Evolutionary conservation across 371 early-diverging fungal genomes (phyloP).

Genomic region (Mucor lusitanicus): DNA sequence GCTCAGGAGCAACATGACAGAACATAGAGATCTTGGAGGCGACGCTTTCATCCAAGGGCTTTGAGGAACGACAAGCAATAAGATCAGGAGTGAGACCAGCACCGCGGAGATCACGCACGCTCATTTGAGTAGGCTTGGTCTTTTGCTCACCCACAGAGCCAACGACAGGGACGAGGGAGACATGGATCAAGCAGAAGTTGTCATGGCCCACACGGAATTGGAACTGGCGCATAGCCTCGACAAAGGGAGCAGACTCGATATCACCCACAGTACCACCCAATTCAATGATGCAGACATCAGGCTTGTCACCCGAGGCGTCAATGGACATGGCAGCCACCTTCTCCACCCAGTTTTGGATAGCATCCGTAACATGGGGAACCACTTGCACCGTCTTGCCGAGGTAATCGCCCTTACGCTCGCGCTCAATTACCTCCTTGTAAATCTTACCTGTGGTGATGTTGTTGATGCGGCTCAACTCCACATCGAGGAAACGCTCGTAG

Average conservation of each 20-base stretch:
- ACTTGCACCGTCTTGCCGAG: constrained; percentile 99
- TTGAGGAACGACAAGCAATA: constrained; percentile 94
- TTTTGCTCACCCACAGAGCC: constrained; percentile 98
- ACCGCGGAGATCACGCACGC: constrained; percentile 93
- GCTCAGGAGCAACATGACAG: constrained; percentile 93
- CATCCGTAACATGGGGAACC: constrained; percentile 98
- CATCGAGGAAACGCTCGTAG: constrained; percentile 98
- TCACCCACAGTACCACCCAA: constrained; percentile 99
- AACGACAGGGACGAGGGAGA: constrained; percentile 96
- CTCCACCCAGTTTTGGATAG: constrained; percentile 97
- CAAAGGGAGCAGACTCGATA: constrained; percentile 98
- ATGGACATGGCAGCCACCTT: constrained; percentile 88
- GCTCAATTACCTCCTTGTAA: constrained; percentile 94
- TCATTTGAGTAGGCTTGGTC: constrained; percentile 98
- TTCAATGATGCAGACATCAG: constrained; percentile 99
- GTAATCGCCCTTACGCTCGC: constrained; percentile 92
- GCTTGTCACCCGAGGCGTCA: constrained; percentile 81
- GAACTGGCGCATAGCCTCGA: constrained; percentile 99
- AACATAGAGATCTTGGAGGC: constrained; percentile 96
- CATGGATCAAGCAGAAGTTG: constrained; percentile 97
- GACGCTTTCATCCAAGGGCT: constrained; percentile 80
- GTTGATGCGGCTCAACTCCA: constrained; percentile 93
- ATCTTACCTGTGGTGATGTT: constrained; percentile 99
- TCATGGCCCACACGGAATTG: constrained; percentile 97
- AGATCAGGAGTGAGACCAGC: constrained; percentile 97